Conservation (phyloP, 306 rosid species). For the Purshia tridentata region DNA sequence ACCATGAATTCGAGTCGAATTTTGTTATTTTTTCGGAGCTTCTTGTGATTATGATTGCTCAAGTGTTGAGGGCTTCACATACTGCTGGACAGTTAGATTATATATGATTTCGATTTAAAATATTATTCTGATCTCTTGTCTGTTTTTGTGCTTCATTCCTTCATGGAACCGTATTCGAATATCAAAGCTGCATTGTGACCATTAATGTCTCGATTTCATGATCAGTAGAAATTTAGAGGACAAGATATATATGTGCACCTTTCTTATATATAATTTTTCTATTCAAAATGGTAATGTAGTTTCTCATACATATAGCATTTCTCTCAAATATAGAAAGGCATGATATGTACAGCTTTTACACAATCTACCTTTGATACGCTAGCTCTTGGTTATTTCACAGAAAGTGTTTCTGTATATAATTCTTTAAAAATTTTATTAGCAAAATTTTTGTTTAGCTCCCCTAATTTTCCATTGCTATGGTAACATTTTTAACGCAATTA, state of each 20-base stretch:
- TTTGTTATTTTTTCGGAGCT: not conserved
- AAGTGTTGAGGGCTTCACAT: constrained; percentile 15
- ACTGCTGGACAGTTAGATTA: constrained; percentile 21
- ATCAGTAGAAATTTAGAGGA: not conserved
- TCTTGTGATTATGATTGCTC: constrained; percentile 25
- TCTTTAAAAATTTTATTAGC: no score
- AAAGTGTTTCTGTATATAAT: no score
- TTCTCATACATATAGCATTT: not conserved
- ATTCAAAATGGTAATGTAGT: not conserved
- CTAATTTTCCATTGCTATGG: no score
- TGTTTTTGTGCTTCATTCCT: constrained; percentile 1
- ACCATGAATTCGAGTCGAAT: not conserved
- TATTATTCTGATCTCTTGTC: not conserved
- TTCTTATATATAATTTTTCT: not conserved
- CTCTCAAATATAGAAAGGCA: not conserved
- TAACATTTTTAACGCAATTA: no score
- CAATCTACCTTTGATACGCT: not conserved
- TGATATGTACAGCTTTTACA: not conserved
- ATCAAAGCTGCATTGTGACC: not conserved
- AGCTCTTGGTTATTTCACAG: not conserved
- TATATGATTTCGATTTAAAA: not conserved
- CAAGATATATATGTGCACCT: not conserved
- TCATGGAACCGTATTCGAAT: constrained; percentile 12
- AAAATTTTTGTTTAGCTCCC: no score
- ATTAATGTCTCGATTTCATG: not conserved